A percentile compares a stretch with the other conserved stretches of the same genome.
phyloP scores from a whole-genome alignment of 345 rosid species.

The Ricinus communis region DNA sequence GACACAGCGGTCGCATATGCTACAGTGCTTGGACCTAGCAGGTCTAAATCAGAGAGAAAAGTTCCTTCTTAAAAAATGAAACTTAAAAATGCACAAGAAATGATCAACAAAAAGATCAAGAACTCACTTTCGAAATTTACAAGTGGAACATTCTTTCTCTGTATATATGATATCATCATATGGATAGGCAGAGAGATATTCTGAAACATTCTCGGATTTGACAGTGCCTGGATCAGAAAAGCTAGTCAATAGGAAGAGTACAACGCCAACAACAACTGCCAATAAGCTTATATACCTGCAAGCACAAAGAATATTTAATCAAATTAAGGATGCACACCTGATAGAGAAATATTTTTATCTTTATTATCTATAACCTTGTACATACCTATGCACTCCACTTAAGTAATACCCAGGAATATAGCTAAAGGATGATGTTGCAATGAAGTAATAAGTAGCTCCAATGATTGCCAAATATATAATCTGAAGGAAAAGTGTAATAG shows the following conservation, averaged over 20 bases:
- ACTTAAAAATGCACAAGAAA: background rate
- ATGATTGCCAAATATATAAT: conserved; percentile 67
- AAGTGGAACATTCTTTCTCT: conserved; percentile 80
- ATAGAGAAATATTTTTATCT: conserved; percentile 5
- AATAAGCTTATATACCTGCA: conserved; percentile 70
- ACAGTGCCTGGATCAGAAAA: conserved; percentile 92
- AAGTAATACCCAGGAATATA: conserved; percentile 89
- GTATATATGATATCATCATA: conserved; percentile 70
- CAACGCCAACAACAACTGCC: conserved; percentile 69
- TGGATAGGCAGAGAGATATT: conserved; percentile 71
- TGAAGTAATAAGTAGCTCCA: conserved; percentile 63
- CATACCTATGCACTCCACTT: conserved; percentile 74
- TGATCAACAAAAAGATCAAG: background rate
- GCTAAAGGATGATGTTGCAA: conserved; percentile 55
- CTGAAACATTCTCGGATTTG: conserved; percentile 59
- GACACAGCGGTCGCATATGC: conserved; percentile 87
- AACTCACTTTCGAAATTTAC: conserved; percentile 81
- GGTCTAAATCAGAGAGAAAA: conserved; percentile 54
- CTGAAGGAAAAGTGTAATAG: conserved; percentile 39
- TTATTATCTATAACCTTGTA: conserved; percentile 8
- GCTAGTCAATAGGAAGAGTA: conserved; percentile 76
- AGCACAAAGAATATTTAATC: conserved; percentile 15
- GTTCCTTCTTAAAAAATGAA: background rate
- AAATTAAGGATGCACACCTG: background rate
- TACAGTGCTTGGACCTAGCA: conserved; percentile 95